Percentiles rank a stretch among this genome's conserved stretches.
Evolutionary conservation across 805 yeast species (phyloP).

Genomic region (Kodamaea kakaduensis): DNA sequence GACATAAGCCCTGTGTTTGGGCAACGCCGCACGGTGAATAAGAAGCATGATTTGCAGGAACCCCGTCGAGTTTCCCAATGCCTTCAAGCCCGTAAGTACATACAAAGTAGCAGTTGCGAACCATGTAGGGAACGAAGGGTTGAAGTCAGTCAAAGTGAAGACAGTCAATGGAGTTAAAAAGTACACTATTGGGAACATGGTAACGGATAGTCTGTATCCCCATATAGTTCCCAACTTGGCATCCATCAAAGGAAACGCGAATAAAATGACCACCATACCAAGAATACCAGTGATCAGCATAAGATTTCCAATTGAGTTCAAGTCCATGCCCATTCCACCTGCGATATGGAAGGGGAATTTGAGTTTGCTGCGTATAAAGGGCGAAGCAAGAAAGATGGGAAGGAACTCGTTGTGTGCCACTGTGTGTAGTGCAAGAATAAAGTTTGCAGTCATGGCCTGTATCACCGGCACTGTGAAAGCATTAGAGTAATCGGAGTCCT

Average conservation of each 20-base stretch:
- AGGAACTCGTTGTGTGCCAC: slow-evolving; percentile 33
- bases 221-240: slow-evolving; percentile 27
- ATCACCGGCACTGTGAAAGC: slow-evolving; percentile 31
- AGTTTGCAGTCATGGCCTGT: slow-evolving; percentile 30
- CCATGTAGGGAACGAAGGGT: slow-evolving; percentile 27
- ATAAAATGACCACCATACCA: slow-evolving; percentile 30
- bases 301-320: slow-evolving; percentile 31
- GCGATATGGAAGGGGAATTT: slow-evolving; percentile 32
- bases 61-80: slow-evolving; percentile 33
- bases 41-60: slow-evolving; percentile 34
- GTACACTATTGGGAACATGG: slow-evolving; percentile 31
- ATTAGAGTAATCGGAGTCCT: slow-evolving; percentile 7
- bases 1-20: slow-evolving; percentile 33
- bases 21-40: slow-evolving; percentile 33
- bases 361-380: slow-evolving; percentile 22
- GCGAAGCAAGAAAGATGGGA: slow-evolving; percentile 35
- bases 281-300: slow-evolving; percentile 34
- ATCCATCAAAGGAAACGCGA: slow-evolving; percentile 33
- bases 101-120: slow-evolving; percentile 25
- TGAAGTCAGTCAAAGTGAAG: slow-evolving; percentile 28
- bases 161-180: slow-evolving; percentile 27
- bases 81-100: slow-evolving; percentile 27
- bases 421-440: slow-evolving; percentile 31
- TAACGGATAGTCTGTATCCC: slow-evolving; percentile 29
- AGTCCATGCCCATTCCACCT: slow-evolving; percentile 36